Percentiles rank a stretch among this genome's conserved stretches.
These are phyloP conservation scores for Panicum miliaceum DNA, from an alignment of 176 grass and related monocot species.

Conservation along the genomic window DNA sequence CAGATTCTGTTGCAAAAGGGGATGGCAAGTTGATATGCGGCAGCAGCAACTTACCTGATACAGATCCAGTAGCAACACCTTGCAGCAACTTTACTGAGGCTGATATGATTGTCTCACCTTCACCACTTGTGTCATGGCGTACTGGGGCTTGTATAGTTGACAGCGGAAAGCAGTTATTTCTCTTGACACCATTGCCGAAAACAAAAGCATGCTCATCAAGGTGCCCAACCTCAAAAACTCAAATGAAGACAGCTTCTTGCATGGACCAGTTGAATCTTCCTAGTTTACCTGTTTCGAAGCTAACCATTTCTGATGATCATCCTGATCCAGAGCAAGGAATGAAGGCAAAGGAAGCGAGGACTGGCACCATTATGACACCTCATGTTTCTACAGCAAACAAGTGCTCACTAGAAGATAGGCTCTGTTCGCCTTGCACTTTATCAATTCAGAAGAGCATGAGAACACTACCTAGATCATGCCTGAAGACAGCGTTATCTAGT, in stretches of 20 bases:
- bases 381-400: slow-evolving; percentile 38
- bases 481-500: slow-evolving; percentile 43
- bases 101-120: slow-evolving; percentile 81
- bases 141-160: slow-evolving; percentile 67
- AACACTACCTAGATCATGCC: slow-evolving; percentile 41
- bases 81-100: slow-evolving; percentile 50
- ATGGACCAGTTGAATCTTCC: slow-evolving; percentile 31
- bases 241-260: slow-evolving; percentile 30
- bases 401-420: slow-evolving; percentile 6
- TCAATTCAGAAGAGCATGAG: slow-evolving; percentile 57
- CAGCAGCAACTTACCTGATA: slow-evolving; percentile 33
- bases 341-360: slow-evolving; percentile 41
- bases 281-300: slow-evolving; percentile 50
- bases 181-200: slow-evolving; percentile 81
- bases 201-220: slow-evolving; percentile 48
- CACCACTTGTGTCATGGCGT: slow-evolving; percentile 90
- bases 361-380: slow-evolving; percentile 10
- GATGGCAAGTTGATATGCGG: slow-evolving; percentile 17
- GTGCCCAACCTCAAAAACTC: slow-evolving; percentile 48
- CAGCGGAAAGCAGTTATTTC: slow-evolving; percentile 79
- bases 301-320: slow-evolving; percentile 37
- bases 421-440: slow-evolving; percentile 41
- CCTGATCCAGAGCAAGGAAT: slow-evolving; percentile 25
- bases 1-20: slow-evolving; percentile 40
- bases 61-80: slow-evolving; percentile 52